Percentiles rank a stretch among this genome's conserved stretches.
Conservation (phyloP, 1,284 basidiomycete genomes). For the Ustilago sp. region DNA sequence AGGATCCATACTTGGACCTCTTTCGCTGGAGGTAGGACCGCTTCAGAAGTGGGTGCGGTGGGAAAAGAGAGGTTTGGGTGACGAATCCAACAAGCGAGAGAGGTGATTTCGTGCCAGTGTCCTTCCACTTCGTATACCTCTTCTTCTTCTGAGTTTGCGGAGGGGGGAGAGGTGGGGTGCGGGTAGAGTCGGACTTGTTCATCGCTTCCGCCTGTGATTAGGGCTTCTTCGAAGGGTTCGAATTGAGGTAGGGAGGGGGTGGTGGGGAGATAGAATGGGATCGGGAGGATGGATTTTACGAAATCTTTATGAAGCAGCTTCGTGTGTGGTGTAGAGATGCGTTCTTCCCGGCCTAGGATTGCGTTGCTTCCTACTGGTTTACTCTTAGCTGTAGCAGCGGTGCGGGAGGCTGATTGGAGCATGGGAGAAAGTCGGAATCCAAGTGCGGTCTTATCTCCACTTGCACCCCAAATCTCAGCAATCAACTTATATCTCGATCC, state of each 20-base stretch:
- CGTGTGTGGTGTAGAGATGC: background rate
- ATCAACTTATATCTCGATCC: slow-evolving; percentile 13
- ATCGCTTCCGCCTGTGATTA: slow-evolving; percentile 37
- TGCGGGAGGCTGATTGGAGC: too few relatives aligned
- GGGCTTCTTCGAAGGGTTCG: slow-evolving; percentile 2
- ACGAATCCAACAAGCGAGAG: slow-evolving; percentile 35
- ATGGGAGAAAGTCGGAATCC: slow-evolving; percentile 22
- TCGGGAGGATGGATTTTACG: slow-evolving; percentile 28
- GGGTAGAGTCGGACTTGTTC: slow-evolving; percentile 37
- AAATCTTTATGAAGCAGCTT: slow-evolving; percentile 21
- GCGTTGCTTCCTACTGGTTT: background rate
- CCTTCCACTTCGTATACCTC: slow-evolving; percentile 36
- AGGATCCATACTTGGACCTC: slow-evolving; percentile 37
- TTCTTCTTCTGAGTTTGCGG: background rate
- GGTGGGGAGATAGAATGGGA: slow-evolving; percentile 8
- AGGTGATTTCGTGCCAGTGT: slow-evolving; percentile 61
- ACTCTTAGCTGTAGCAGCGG: background rate
- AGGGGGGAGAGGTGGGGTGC: background rate
- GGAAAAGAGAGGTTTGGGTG: background rate
- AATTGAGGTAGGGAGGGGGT: background rate
- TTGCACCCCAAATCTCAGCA: slow-evolving; percentile 33
- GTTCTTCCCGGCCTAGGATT: background rate
- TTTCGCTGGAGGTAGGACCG: background rate
- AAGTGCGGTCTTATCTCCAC: slow-evolving; percentile 23
- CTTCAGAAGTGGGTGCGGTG: background rate